Evolutionary conservation across 768 basidiomycete genomes (phyloP).

Genomic region (Russula brevipes): DNA sequence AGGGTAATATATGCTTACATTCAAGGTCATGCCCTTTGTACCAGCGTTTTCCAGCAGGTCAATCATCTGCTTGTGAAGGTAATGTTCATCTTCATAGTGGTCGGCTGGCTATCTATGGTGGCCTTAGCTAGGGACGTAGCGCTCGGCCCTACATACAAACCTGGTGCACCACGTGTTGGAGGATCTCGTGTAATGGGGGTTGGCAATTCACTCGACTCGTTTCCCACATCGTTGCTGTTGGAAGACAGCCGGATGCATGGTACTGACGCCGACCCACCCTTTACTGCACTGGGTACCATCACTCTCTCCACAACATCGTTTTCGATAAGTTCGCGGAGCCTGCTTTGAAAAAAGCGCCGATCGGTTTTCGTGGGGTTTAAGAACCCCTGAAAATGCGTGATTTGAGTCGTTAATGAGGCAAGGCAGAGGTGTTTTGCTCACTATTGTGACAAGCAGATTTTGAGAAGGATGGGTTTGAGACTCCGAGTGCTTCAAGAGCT

Average conservation of each 20-base stretch:
- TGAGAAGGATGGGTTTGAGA: constrained; percentile 67
- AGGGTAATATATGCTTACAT: constrained; percentile 38
- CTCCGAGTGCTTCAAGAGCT: constrained; percentile 62
- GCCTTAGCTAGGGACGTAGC: background rate
- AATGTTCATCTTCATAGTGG: constrained; percentile 49
- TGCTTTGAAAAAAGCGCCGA: constrained; percentile 74
- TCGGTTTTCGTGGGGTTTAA: constrained; percentile 67
- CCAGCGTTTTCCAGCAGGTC: constrained; percentile 66
- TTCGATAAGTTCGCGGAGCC: constrained; percentile 66
- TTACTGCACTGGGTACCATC: constrained; percentile 55
- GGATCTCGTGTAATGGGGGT: constrained; percentile 12
- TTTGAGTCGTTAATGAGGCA: background rate
- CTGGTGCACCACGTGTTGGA: constrained; percentile 28
- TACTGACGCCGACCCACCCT: constrained; percentile 39
- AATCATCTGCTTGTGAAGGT: constrained; percentile 80
- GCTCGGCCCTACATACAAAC: constrained; percentile 28
- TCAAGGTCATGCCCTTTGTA: constrained; percentile 63
- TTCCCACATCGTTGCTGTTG: constrained; percentile 33
- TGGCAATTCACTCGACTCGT: constrained; percentile 11
- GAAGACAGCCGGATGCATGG: constrained; percentile 64
- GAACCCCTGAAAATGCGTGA: constrained; percentile 54
- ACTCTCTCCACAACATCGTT: constrained; percentile 74
- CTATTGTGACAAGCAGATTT: constrained; percentile 74
- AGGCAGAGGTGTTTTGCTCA: constrained; percentile 34
- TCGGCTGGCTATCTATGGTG: constrained; percentile 1